Evolutionary conservation across 1,139 yeast species (phyloP).

Genomic region (Geotrichum klebahnii): DNA sequence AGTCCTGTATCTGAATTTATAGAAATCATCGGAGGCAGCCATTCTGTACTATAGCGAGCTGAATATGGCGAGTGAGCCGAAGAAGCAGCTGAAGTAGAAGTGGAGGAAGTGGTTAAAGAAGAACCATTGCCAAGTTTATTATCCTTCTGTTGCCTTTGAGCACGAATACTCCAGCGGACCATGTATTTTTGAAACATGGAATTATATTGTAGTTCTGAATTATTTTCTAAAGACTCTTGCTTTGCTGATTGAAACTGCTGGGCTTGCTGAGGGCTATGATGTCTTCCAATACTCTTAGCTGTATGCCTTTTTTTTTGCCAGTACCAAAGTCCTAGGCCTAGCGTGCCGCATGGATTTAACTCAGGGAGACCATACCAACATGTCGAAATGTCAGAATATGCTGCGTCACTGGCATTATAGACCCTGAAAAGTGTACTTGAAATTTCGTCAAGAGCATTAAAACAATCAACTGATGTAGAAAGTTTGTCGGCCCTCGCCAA

Average conservation of each 20-base stretch:
- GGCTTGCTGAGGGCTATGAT: too few species aligned
- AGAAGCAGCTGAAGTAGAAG: constrained; percentile 22
- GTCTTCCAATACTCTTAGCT: neutral
- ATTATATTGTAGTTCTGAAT: constrained; percentile 2
- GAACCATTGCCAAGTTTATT: neutral
- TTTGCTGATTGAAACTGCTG: neutral
- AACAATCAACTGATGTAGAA: constrained; percentile 36
- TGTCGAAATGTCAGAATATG: constrained; percentile 9
- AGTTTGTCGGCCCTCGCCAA: constrained; percentile 37
- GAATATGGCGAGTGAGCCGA: constrained; percentile 23
- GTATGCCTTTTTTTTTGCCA: constrained; percentile 26
- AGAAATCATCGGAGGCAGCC: constrained; percentile 27
- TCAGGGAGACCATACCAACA: constrained; percentile 34
- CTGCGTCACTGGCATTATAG: constrained; percentile 20
- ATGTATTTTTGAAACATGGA: constrained; percentile 17
- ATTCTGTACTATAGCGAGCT: constrained; percentile 29
- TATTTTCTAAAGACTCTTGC: neutral
- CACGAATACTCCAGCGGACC: constrained; percentile 20
- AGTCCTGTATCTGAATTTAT: constrained; percentile 22
- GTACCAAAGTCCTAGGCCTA: constrained; percentile 38
- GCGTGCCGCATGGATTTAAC: constrained; percentile 31
- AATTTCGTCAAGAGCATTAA: constrained; percentile 36
- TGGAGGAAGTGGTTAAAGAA: neutral
- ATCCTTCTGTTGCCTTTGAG: constrained; percentile 2
- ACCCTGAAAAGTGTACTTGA: constrained; percentile 33